Base-by-base conservation (phyloP, 257 asterid genomes). In the Ocimum tenuiflorum region DNA sequence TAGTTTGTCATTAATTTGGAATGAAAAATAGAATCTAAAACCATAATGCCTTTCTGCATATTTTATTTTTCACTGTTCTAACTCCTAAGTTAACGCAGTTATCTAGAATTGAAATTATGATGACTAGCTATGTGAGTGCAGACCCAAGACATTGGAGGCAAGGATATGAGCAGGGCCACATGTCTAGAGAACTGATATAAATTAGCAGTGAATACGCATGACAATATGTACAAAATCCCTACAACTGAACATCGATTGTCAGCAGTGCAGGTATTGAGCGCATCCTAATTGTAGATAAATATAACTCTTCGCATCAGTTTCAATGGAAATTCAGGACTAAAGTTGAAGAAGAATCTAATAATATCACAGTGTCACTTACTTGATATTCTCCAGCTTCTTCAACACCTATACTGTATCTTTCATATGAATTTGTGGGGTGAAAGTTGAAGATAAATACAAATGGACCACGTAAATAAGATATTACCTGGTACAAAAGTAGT, bases 341-440 rank as follows among this genome's bases (percentile, higher is more conserved):
- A 33, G n/a, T n/a, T n/a, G n/a, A n/a, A n/a, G n/a, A n/a, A n/a
- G n/a, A n/a, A n/a, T n/a, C 15, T 65, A 64, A 53, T 42, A 42
- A 68, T 31, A 67, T 38, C 22, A 48, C 50, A 62, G 53, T 41
- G 60, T 22, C 74, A 77, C 98, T 84, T 80, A 92, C 99, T 75
- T 89, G 85, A 81, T 89, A 89, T 61, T 92, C 97, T 77, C 99
- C 99, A 69, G 99, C 99, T 80, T 92, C 99, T 75, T 86, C 97
- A 61, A 89, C 99, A 43, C 98, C 97, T 55, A 92, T 52, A 57
- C 71, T 75, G 77, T 87, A 89, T 64, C 77, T 79, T 56, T 78
- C 87, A 60, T 89, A 80, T 65, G 96, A 82, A 68, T 81, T 79
- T 43, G 75, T 70, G 36, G 95, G 99, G 71, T 92, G 97, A 61